phyloP scores from a whole-genome alignment of 148 eudicot species.

The Rhododendron williamsianum region DNA sequence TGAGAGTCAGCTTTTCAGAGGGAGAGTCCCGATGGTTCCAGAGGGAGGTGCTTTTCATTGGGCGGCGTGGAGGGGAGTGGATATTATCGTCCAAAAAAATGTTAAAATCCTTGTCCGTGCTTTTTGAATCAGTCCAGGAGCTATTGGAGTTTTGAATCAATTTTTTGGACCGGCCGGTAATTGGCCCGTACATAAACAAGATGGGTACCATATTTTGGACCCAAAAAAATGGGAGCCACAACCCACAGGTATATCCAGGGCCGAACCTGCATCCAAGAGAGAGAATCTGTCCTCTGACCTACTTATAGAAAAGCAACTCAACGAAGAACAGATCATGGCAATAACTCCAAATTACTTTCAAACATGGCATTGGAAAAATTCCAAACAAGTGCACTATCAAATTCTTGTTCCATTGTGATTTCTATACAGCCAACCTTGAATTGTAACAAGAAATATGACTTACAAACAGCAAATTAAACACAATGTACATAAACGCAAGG shows the following conservation, averaged over 20 bases:
- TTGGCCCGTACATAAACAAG: neutral
- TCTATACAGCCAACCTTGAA: neutral
- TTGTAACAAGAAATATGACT: neutral
- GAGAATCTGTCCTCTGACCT: neutral
- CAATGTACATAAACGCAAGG: neutral
- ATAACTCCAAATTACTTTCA: neutral
- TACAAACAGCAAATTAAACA: neutral
- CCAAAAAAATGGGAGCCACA: neutral
- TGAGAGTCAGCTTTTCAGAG: too few species aligned
- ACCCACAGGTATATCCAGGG: neutral
- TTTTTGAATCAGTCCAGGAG: too few species aligned
- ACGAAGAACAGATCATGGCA: neutral
- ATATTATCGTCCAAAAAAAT: too few species aligned
- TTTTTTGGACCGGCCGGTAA: too few species aligned
- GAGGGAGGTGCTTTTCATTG: too few species aligned
- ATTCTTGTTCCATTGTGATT: neutral
- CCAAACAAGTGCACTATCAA: neutral
- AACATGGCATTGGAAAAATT: neutral
- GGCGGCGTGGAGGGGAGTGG: too few species aligned
- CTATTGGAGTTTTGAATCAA: too few species aligned
- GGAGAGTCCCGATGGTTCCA: too few species aligned
- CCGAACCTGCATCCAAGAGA: neutral
- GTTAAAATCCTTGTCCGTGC: too few species aligned
- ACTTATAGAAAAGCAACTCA: neutral
- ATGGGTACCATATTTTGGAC: neutral